These are phyloP conservation scores for Saitozyma sp. DNA, from an alignment of 768 basidiomycete genomes.

Conservation along the genomic window DNA sequence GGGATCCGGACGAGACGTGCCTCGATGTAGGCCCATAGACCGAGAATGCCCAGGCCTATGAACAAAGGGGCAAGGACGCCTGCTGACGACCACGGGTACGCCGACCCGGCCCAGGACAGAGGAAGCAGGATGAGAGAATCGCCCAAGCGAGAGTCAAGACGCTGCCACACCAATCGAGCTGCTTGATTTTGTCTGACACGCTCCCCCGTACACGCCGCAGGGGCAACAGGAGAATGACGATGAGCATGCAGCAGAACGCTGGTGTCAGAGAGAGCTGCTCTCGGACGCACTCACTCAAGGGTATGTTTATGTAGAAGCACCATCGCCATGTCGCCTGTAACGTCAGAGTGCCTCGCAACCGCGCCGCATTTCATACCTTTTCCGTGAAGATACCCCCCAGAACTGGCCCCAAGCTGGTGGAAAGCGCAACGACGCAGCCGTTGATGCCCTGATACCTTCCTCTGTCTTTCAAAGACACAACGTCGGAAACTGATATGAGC, in stretches of 20 bases:
- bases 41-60: constrained; percentile 60
- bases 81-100: constrained; percentile 70
- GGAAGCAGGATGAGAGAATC: constrained; percentile 66
- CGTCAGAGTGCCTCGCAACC: too few species aligned
- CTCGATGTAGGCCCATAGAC: constrained; percentile 68
- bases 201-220: constrained; percentile 68
- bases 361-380: constrained; percentile 36
- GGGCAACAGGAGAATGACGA: constrained; percentile 66
- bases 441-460: constrained; percentile 78
- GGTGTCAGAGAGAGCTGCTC: too few species aligned
- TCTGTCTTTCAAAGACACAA: constrained; percentile 64
- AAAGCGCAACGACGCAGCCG: constrained; percentile 61
- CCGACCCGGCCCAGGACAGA: constrained; percentile 75
- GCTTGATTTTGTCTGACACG: constrained; percentile 64
- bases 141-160: constrained; percentile 64
- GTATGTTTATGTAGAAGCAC: constrained; percentile 64
- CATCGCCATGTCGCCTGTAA: constrained; percentile 10
- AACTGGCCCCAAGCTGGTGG: constrained; percentile 66
- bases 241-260: constrained; percentile 60
- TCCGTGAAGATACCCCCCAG: constrained; percentile 66
- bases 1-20: constrained; percentile 68
- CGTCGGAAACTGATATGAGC: constrained; percentile 57
- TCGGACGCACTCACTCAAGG: constrained; percentile 56
- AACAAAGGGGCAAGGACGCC: constrained; percentile 64
- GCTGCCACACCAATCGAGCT: constrained; percentile 67